Evolutionary conservation across 441 rosid species (phyloP).

Genomic region (Bocquillonia castaneifolia): DNA sequence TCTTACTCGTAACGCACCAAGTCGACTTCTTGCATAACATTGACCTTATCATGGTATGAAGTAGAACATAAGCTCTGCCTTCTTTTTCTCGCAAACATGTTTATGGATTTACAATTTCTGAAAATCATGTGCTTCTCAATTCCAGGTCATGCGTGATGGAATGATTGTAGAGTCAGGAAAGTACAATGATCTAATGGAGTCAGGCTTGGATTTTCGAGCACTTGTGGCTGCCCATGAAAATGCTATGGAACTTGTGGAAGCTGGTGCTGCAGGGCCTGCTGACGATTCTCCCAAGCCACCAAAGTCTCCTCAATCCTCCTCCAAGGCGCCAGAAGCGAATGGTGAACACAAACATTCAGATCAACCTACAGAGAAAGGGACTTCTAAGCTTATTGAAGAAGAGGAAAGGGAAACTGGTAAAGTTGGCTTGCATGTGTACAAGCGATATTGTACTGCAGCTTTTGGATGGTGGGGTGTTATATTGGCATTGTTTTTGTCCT

Average conservation of each 20-base stretch:
- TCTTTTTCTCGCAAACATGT: not conserved
- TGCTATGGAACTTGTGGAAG: conserved; percentile 84
- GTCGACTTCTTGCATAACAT: conserved; percentile 89
- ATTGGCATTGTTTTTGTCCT: conserved; percentile 51
- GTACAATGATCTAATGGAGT: conserved; percentile 50
- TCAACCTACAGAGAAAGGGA: conserved; percentile 49
- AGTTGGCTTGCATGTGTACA: conserved; percentile 67
- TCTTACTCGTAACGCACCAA: conserved; percentile 88
- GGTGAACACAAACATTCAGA: conserved; percentile 46
- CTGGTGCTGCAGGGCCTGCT: conserved; percentile 28
- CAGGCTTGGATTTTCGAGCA: conserved; percentile 64
- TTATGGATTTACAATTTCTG: not conserved
- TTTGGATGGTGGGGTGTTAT: conserved; percentile 94
- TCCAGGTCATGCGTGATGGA: conserved; percentile 83
- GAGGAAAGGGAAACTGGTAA: conserved; percentile 81
- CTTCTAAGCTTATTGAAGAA: conserved; percentile 75
- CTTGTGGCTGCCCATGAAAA: conserved; percentile 84
- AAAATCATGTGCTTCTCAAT: conserved; percentile 11
- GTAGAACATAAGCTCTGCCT: not conserved
- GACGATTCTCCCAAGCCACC: conserved; percentile 38
- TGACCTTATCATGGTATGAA: conserved; percentile 65
- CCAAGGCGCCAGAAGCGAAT: conserved; percentile 36
- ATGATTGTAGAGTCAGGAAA: conserved; percentile 83
- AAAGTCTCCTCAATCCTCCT: conserved; percentile 24
- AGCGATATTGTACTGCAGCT: conserved; percentile 75